A percentile compares a stretch with the other conserved stretches of the same genome.
Evolutionary conservation across 257 asterid genomes (phyloP).

Genomic region (Scutellaria baicalensis): DNA sequence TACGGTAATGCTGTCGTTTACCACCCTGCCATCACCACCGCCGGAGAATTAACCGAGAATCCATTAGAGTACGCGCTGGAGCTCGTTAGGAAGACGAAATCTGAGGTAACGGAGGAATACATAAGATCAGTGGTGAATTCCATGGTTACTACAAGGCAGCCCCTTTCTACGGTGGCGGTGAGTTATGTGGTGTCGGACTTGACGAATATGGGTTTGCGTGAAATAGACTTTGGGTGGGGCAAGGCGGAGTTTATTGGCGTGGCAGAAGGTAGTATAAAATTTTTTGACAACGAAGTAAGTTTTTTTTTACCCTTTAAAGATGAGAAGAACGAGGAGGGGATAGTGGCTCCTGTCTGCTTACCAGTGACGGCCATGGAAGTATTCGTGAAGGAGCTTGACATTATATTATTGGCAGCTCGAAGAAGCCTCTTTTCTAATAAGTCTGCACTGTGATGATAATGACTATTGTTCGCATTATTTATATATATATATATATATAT

Average conservation of each 20-base stretch:
- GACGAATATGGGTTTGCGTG: constrained; percentile 33
- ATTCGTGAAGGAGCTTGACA: too few species aligned
- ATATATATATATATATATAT: too few species aligned
- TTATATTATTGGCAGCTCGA: constrained; percentile 9
- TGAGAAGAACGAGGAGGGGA: too few species aligned
- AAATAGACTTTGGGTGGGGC: constrained; percentile 63
- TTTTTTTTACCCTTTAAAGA: constrained; percentile 29
- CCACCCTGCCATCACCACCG: constrained; percentile 25
- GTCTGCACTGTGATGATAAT: constrained; percentile 25
- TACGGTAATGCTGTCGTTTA: constrained; percentile 39
- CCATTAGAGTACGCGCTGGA: constrained; percentile 33
- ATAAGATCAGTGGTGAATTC: constrained; percentile 38
- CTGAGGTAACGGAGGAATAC: constrained; percentile 37
- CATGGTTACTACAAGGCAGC: constrained; percentile 35
- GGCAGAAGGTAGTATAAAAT: constrained; percentile 51
- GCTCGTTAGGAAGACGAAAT: constrained; percentile 29
- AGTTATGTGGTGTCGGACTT: constrained; percentile 41
- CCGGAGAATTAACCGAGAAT: constrained; percentile 13
- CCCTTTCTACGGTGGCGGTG: constrained; percentile 26
- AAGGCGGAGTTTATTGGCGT: constrained; percentile 44
- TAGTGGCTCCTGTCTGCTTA: too few species aligned
- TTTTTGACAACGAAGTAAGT: constrained; percentile 40
- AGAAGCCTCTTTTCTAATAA: background rate
- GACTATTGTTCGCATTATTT: too few species aligned
- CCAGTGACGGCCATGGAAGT: too few species aligned